phyloP scores from a whole-genome alignment of 2,329 filamentous ascomycete species.

The Davidsoniella eucalypti region DNA sequence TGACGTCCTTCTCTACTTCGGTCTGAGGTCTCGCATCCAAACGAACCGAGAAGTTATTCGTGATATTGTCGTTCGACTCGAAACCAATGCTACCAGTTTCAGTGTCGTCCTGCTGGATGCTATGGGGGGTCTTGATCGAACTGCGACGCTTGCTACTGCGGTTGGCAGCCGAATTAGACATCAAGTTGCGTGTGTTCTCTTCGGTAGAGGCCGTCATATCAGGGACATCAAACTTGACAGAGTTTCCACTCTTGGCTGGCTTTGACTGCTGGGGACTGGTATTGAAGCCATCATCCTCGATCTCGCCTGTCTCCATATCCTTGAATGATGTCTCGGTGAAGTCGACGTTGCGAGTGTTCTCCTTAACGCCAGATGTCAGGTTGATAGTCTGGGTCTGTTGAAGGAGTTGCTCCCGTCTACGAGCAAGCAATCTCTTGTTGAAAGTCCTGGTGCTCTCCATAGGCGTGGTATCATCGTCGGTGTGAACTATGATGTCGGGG shows the following conservation, averaged over 20 bases:
- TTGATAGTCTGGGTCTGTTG: constrained; percentile 87
- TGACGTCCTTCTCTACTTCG: constrained; percentile 13
- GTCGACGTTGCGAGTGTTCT: constrained; percentile 18
- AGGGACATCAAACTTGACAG: constrained; percentile 23
- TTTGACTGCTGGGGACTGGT: constrained; percentile 1
- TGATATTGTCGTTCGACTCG: constrained; percentile 15
- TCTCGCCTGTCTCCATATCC: constrained; percentile 13
- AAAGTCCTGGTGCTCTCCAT: constrained; percentile 23
- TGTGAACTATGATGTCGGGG: constrained; percentile 39
- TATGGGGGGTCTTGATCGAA: constrained; percentile 12
- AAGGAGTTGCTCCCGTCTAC: constrained; percentile 40
- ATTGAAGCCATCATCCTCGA: constrained; percentile 12
- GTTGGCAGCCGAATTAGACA: constrained; percentile 19
- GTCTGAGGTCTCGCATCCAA: constrained; percentile 13
- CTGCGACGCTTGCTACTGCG: constrained; percentile 27
- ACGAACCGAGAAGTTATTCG: constrained; percentile 15
- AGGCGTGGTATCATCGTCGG: constrained; percentile 22
- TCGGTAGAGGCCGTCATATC: constrained; percentile 19
- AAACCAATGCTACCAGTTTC: constrained; percentile 15
- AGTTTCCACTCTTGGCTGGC: constrained; percentile 8
- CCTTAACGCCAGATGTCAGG: constrained; percentile 58
- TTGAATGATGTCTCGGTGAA: constrained; percentile 18
- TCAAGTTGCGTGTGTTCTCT: constrained; percentile 14
- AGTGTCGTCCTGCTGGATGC: constrained; percentile 9
- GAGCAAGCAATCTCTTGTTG: constrained; percentile 18